phyloP scores from a whole-genome alignment of 441 rosid genomes.

The Metrosideros polymorpha region DNA sequence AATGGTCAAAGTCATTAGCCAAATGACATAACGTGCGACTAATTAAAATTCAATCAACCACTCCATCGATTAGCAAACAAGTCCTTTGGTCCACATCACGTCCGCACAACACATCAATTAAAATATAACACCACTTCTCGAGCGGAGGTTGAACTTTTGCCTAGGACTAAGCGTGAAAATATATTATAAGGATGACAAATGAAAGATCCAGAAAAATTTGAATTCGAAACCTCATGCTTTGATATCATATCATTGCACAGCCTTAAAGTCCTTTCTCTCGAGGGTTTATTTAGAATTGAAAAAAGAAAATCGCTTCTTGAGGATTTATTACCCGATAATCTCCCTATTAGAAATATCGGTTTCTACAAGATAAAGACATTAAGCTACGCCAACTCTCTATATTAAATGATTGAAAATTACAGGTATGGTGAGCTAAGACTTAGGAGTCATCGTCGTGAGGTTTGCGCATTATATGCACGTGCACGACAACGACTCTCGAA shows the following conservation, averaged over 20 bases:
- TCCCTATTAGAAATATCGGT: too few species aligned
- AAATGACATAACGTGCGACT: background rate
- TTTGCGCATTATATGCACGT: background rate
- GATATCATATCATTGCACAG: background rate
- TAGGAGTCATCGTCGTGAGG: background rate
- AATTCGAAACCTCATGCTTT: background rate
- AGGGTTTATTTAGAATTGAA: background rate
- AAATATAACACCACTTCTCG: background rate
- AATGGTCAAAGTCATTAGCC: background rate
- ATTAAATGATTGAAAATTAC: too few species aligned
- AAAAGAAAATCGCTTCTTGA: background rate
- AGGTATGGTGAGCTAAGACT: background rate
- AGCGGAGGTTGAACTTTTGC: background rate
- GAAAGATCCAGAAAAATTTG: background rate
- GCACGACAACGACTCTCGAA: background rate
- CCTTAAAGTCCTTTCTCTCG: rapidly evolving
- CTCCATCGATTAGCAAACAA: background rate
- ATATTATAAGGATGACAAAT: too few species aligned
- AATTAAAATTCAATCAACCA: background rate
- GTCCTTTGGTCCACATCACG: rapidly evolving
- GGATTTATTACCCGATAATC: background rate
- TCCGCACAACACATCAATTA: too few species aligned
- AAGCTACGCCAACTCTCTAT: too few species aligned
- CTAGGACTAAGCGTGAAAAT: background rate
- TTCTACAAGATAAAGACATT: too few species aligned